A percentile compares a stretch with the other conserved stretches of the same genome.
These are phyloP conservation scores for Gossypium davidsonii DNA, from an alignment of 441 rosid genomes.

Conservation along the genomic window DNA sequence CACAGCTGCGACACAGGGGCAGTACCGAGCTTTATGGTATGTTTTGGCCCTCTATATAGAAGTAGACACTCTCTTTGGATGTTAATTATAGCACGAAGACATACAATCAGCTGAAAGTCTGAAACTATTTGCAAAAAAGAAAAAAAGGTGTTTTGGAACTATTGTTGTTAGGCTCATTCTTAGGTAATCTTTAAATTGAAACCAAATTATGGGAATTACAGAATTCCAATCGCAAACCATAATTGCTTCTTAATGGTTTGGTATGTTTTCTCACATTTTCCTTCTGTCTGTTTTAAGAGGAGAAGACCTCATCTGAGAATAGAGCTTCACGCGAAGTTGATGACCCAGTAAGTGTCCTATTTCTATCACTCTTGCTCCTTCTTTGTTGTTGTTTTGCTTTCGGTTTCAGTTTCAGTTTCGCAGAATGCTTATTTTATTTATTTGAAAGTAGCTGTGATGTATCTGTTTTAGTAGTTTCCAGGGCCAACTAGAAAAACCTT, in stretches of 20 bases:
- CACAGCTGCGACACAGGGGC: slow-evolving; percentile 43
- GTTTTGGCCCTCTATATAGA: neutral
- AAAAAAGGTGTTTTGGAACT: neutral
- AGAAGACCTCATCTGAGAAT: slow-evolving; percentile 17
- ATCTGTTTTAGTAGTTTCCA: neutral
- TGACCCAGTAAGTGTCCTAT: slow-evolving; percentile 37
- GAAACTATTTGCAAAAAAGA: neutral
- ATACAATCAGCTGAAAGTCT: neutral
- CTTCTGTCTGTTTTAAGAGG: slow-evolving; percentile 28
- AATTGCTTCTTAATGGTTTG: slow-evolving; percentile 3
- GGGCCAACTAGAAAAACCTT: neutral
- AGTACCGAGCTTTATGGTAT: slow-evolving; percentile 44
- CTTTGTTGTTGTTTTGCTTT: slow-evolving; percentile 1
- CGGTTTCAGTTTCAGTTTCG: neutral
- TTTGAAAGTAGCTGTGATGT: neutral
- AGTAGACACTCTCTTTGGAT: neutral
- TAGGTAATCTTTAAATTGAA: neutral
- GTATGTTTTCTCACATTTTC: slow-evolving; percentile 13
- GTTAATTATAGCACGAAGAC: neutral
- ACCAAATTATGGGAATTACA: neutral
- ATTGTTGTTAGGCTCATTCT: neutral
- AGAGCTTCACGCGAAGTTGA: slow-evolving; percentile 27
- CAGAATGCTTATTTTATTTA: neutral
- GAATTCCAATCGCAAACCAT: neutral
- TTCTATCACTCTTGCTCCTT: neutral